Conservation (phyloP, 2,329 filamentous ascomycete genomes). For the Beauveria bassiana region DNA sequence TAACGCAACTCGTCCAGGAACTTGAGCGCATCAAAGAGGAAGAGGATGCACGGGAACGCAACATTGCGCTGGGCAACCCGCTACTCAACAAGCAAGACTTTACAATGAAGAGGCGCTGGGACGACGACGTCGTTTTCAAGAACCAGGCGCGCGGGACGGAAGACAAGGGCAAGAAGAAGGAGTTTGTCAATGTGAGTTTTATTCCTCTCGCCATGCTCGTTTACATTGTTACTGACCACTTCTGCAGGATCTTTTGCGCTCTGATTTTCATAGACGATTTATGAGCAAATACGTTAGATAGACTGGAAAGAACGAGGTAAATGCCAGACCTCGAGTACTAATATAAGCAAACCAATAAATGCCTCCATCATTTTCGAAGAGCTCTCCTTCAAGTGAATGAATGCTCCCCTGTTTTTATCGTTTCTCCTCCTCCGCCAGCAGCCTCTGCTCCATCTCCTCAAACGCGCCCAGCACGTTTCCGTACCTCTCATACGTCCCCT, state of each 20-base stretch:
- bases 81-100: slow-evolving; percentile 84
- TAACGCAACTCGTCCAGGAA: slow-evolving; percentile 44
- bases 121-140: slow-evolving; percentile 98
- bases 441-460: slow-evolving; percentile 61
- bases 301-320: neutral
- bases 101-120: slow-evolving; percentile 87
- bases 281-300: slow-evolving; percentile 67
- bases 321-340: slow-evolving; percentile 14
- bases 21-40: slow-evolving; percentile 73
- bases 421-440: slow-evolving; percentile 39
- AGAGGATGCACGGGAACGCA: slow-evolving; percentile 72
- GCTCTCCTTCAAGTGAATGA: neutral
- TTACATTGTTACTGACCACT: slow-evolving; percentile 18
- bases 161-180: slow-evolving; percentile 78
- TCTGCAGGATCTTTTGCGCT: slow-evolving; percentile 70
- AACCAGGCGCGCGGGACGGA: slow-evolving; percentile 95
- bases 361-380: slow-evolving; percentile 8
- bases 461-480: slow-evolving; percentile 70
- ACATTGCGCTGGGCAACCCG: slow-evolving; percentile 89
- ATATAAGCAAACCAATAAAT: slow-evolving; percentile 20
- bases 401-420: neutral
- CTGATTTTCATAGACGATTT: slow-evolving; percentile 96
- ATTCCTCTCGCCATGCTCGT: neutral
- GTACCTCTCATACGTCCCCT: slow-evolving; percentile 69
- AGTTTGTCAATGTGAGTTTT: slow-evolving; percentile 83